Evolutionary conservation across 495 filamentous ascomycete genomes (phyloP).

Genomic region (Parathielavia appendiculata): DNA sequence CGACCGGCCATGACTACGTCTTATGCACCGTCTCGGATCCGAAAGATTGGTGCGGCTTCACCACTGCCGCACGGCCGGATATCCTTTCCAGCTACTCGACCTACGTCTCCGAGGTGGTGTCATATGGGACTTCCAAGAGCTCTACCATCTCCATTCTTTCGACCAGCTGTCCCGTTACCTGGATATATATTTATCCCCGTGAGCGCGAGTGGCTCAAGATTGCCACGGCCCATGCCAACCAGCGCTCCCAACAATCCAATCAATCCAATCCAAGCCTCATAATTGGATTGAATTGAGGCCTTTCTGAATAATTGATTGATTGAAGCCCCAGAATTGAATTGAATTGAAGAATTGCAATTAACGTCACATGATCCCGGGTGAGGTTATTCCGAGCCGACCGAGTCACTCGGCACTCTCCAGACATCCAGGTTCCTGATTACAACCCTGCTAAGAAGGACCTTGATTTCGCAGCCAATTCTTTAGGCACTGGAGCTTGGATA

Average conservation of each 20-base stretch:
- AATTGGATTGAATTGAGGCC: too few relatives aligned
- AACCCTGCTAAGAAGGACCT: background rate
- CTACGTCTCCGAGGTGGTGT: too few relatives aligned
- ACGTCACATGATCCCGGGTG: background rate
- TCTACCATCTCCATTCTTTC: background rate
- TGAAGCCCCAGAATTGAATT: background rate
- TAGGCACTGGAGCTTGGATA: background rate
- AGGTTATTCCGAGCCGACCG: background rate
- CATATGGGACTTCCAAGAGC: too few relatives aligned
- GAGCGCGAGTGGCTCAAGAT: background rate
- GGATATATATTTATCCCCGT: background rate
- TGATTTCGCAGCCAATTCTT: background rate
- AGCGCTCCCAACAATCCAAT: too few relatives aligned
- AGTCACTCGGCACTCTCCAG: background rate
- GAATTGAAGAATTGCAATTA: background rate
- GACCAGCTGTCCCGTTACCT: constrained; percentile 3
- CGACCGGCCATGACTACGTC: background rate
- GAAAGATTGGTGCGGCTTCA: background rate
- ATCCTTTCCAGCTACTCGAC: too few relatives aligned
- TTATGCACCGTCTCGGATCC: background rate
- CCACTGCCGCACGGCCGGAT: background rate
- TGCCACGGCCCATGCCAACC: background rate
- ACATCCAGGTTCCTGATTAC: background rate
- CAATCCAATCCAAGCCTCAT: too few relatives aligned
- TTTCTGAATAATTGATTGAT: too few relatives aligned